phyloP scores from a whole-genome alignment of 163 green algal genomes.

The Scenedesmus sp. region DNA sequence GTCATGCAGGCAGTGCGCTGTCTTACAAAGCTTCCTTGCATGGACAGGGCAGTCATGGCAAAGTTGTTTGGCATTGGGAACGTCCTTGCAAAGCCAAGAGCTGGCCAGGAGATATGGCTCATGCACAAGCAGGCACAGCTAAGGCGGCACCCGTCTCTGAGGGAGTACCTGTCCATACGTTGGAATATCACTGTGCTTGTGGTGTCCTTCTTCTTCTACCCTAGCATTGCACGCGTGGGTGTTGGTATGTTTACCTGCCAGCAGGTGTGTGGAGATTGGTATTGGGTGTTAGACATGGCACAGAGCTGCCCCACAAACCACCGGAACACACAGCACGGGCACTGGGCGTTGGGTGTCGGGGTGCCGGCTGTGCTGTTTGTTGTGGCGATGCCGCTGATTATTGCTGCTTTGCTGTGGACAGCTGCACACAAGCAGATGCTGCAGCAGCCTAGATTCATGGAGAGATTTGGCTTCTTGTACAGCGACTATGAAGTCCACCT shows the following conservation, averaged over 20 bases:
- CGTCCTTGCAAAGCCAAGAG: not conserved
- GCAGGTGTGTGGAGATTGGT: not conserved
- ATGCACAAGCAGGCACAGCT: no score
- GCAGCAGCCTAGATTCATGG: not conserved
- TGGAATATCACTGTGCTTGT: not conserved
- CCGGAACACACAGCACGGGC: no score
- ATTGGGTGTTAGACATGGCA: slow-evolving; percentile 2
- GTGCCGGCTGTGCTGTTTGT: not conserved
- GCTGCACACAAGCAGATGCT: not conserved
- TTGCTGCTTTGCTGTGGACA: not conserved
- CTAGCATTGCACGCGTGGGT: not conserved
- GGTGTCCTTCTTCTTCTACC: slow-evolving; percentile 10
- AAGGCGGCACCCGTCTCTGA: no score
- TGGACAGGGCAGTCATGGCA: not conserved
- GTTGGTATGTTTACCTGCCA: not conserved
- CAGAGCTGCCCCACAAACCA: not conserved
- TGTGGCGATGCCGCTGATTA: not conserved
- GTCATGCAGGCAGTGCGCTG: not conserved
- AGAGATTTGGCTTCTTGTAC: not conserved
- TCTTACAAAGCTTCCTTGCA: not conserved
- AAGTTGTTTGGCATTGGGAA: not conserved
- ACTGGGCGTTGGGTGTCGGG: not conserved
- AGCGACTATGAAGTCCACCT: not conserved
- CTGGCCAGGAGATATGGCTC: no score
- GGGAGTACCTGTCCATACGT: no score